Conservation (phyloP, 352 stramenopile genomes). For the Globisporangium solare region DNA sequence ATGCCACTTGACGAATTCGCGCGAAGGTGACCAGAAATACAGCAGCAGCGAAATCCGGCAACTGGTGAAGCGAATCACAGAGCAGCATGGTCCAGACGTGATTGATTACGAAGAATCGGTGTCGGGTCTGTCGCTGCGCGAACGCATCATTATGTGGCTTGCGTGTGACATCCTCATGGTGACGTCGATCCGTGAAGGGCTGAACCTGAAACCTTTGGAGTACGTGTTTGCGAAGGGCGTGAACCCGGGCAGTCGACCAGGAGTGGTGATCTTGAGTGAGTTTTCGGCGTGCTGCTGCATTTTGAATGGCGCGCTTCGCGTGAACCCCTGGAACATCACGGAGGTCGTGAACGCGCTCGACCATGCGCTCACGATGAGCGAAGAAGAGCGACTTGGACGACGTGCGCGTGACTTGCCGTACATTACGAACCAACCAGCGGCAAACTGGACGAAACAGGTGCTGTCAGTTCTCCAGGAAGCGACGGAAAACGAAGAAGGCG, state of each 20-base stretch:
- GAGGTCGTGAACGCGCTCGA: conserved; percentile 90
- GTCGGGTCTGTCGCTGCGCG: conserved; percentile 79
- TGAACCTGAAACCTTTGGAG: conserved; percentile 97
- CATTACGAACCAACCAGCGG: conserved; percentile 90
- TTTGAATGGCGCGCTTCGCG: conserved; percentile 93
- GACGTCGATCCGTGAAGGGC: conserved; percentile 95
- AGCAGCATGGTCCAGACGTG: conserved; percentile 56
- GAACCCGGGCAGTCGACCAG: conserved; percentile 54
- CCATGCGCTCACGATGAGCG: conserved; percentile 91
- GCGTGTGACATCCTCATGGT: conserved; percentile 95
- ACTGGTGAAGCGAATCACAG: conserved; percentile 77
- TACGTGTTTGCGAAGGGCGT: conserved; percentile 88
- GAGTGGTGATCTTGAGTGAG: conserved; percentile 96
- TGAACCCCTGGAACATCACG: conserved; percentile 97
- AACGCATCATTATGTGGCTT: conserved; percentile 92
- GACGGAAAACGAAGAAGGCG: conserved; percentile 57
- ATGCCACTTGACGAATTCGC: conserved; percentile 81
- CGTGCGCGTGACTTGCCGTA: conserved; percentile 95
- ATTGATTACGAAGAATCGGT: conserved; percentile 89
- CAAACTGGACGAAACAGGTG: conserved; percentile 96
- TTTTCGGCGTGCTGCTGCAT: conserved; percentile 96
- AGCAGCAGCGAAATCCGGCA: conserved; percentile 81
- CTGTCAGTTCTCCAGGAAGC: conserved; percentile 83
- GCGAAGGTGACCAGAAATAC: conserved; percentile 90
- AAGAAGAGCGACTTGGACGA: conserved; percentile 85